Conservation (phyloP, 805 yeast species). For the Lipomyces yamadae region DNA sequence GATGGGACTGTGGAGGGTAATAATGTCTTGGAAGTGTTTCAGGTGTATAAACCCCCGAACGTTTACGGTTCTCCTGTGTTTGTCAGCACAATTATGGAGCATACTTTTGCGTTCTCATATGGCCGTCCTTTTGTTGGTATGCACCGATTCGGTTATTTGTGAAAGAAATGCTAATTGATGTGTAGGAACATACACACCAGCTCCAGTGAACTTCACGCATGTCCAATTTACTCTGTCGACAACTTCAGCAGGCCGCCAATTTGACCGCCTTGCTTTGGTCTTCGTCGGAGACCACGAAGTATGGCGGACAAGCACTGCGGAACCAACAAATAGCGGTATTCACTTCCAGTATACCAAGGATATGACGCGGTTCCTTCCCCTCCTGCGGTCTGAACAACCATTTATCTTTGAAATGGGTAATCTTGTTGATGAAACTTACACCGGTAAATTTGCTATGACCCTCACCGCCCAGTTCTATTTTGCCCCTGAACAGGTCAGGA, state of each 20-base stretch:
- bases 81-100: conserved; percentile 36
- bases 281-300: conserved; percentile 59
- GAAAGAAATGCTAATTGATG: not conserved
- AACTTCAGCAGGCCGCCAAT: conserved; percentile 46
- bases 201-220: conserved; percentile 45
- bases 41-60: conserved; percentile 37
- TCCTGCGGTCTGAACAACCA: conserved; percentile 53
- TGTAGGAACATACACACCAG: conserved; percentile 45
- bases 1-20: conserved; percentile 10
- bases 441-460: conserved; percentile 63
- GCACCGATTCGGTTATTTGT: not conserved
- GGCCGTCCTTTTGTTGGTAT: conserved; percentile 43
- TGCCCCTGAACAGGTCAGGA: conserved; percentile 19
- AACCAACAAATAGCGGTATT: conserved; percentile 61
- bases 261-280: conserved; percentile 48
- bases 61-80: conserved; percentile 32
- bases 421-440: conserved; percentile 53
- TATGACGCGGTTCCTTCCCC: conserved; percentile 57
- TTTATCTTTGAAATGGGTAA: conserved; percentile 69
- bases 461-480: conserved; percentile 58
- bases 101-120: conserved; percentile 46
- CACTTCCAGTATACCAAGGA: conserved; percentile 67
- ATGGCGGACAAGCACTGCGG: conserved; percentile 87
- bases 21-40: conserved; percentile 35
- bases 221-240: conserved; percentile 46